Evolutionary conservation across 331 rosid genomes (phyloP), one percentile per base, ranked within the genome.

Genomic region (Pyracantha coccinea): DNA sequence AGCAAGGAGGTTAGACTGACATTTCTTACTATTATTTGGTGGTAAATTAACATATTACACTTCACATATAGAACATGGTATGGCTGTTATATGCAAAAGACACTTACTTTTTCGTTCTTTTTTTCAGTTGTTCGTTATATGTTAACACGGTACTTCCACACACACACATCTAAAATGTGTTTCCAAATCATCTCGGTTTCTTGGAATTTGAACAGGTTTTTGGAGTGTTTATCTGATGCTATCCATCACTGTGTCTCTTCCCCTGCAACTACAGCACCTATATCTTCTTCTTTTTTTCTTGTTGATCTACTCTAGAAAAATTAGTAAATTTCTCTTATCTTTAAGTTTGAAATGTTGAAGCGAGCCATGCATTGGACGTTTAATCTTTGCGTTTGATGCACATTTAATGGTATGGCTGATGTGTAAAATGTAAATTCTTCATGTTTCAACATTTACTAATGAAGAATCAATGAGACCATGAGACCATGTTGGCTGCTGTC

Each of bases 1-100:
- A 93, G 82, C 89, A 88, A 80, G 98, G 98, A 89, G 98, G 97
- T 60, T 24, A 25, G 66, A 60, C 31, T 55, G 54, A 13, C 2
- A 29, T 38, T 69, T 69, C 23, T 50, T 29, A 38, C 66, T 32
- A 12, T 38, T 38, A 38, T 55, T 21, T 33, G 13, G 75, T 11
- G 31, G 14, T 15, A 54, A 31, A 31, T 41, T 57, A 38, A 57
- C 33, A 2, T 13, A 17, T 4, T 71, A 41, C 24, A 8, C 72
- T 13, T 0, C 66, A 14, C 38, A 13, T 57, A 15, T 57, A 3
- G 54, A 14, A 68, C 59, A 68, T 71, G 17, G 38, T 72, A 32
- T 58, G 68, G 28, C 55, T 17, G 7, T 72, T 35, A 25, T 33
- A 59, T 72, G 57, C 7, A 27, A 38, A 35, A 16, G 24, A 16